phyloP scores from a whole-genome alignment of 257 asterid genomes.

The Gynochthodes officinalis region DNA sequence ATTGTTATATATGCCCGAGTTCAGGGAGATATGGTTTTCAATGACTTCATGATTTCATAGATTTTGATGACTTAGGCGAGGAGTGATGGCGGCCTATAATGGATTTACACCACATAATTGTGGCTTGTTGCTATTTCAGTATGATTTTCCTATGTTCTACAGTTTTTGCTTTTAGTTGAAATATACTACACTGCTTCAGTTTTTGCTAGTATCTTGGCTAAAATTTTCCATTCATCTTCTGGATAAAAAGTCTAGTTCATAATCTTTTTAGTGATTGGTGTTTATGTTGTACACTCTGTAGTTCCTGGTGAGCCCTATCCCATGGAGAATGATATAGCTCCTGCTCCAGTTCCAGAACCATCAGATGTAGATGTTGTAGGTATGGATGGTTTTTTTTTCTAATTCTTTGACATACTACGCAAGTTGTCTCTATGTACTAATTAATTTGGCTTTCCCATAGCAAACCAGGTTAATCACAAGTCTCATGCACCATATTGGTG shows the following conservation, averaged over 20 bases:
- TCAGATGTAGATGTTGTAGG: conserved; percentile 54
- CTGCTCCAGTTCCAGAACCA: conserved; percentile 73
- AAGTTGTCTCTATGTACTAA: not conserved
- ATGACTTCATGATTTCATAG: not conserved
- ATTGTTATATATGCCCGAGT: not conserved
- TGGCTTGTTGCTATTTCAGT: not conserved
- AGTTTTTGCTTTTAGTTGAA: not conserved
- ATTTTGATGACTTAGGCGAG: not conserved
- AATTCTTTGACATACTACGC: not conserved
- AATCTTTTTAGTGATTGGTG: not conserved
- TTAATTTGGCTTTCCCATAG: conserved; percentile 29
- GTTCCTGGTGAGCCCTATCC: conserved; percentile 89
- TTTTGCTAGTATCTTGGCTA: not conserved
- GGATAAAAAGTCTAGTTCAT: not conserved
- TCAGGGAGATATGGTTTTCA: not conserved
- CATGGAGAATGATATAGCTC: conserved; percentile 34
- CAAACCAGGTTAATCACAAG: conserved; percentile 46
- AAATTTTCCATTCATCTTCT: not conserved
- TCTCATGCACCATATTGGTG: conserved; percentile 65
- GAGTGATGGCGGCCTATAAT: not conserved
- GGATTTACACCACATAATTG: not conserved
- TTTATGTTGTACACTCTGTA: conserved; percentile 30
- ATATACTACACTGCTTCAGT: not conserved
- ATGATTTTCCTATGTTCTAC: not conserved
- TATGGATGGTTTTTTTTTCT: conserved; percentile 27